Base-by-base conservation (phyloP, 208 protist genomes). In the Trypanosoma cruzi region DNA sequence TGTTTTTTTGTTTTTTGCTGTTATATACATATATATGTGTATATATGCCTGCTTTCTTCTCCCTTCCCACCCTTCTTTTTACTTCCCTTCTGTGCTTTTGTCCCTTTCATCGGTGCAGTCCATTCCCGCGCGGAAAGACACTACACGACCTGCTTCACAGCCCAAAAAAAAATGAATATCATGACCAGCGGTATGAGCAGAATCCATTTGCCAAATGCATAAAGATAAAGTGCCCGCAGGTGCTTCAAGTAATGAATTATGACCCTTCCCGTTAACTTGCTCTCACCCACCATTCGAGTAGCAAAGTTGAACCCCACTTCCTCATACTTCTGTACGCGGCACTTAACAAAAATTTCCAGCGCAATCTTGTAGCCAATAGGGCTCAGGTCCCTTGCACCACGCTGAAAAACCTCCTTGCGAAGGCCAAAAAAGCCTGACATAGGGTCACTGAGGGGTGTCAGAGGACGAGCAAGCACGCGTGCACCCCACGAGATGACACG, bases 321-420 rank as follows among this genome's bases (percentile, higher is more conserved):
- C 42, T 80, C 68, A 68, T 85, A 89, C 49, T 72, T 76, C 52
- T 79, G 46, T 10, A 97, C 79, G 37, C 75, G 53, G 61, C 85
- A 92, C 85, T 97, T 97, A 36, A 97, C 92, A 52, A 95, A 95
- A 32, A 97, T 66, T 68, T 97, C 92, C 29, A 98, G 77, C 1
- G 90, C 95, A 68, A 98, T 97, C 68, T 98, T 98, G 84, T 95
- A 98, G 7, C 95, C 95, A 58, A 97, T 93, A 20, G 95, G 83
- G 69, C 86, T 96, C 52, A 97, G 59, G 29, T 64, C 66, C 16
- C 40, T 20, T 10, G 71, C 50, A 24, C 85, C 89, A 16, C 67
- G 62, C 65, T 72, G 56, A 72, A 96, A 92, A 18, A 84, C 80
- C 11, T 75, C 70, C 31, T 81, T 79, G 14, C 86, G 88, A 11